Conservation (phyloP, 75 land plant species). For the Pseudotsuga menziesii region DNA sequence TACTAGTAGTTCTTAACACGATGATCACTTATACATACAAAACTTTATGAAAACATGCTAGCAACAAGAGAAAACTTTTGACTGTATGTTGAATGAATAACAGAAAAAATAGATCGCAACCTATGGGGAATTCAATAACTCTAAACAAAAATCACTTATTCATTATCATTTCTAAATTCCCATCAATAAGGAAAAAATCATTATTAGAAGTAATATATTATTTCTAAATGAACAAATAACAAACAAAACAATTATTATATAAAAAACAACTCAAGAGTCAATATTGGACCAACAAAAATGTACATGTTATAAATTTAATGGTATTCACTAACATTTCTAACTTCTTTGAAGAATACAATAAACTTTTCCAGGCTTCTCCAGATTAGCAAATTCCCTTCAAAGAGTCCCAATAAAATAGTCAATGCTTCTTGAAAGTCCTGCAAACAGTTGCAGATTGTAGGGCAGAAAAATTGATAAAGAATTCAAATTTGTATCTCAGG, state of each 20-base stretch:
- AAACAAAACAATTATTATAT: neutral
- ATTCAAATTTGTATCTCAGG: neutral
- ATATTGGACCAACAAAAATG: neutral
- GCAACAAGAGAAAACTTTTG: too few relatives aligned
- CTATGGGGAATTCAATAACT: neutral
- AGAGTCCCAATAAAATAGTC: neutral
- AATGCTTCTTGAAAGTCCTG: too few relatives aligned
- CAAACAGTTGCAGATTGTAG: neutral
- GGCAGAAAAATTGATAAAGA: neutral
- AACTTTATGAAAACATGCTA: too few relatives aligned
- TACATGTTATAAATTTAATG: neutral
- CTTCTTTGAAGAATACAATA: neutral
- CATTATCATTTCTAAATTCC: neutral
- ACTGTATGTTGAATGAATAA: too few relatives aligned
- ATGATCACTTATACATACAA: too few relatives aligned
- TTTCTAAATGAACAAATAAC: neutral
- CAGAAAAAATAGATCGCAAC: too few relatives aligned
- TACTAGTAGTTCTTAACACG: neutral
- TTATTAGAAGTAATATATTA: neutral
- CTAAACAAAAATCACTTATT: neutral
- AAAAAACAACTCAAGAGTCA: neutral
- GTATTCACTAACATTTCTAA: too few relatives aligned
- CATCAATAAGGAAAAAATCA: neutral
- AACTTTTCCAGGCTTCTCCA: neutral
- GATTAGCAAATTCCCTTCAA: neutral